phyloP scores from a whole-genome alignment of 352 stramenopile species.

The Pythium pyrilobum region DNA sequence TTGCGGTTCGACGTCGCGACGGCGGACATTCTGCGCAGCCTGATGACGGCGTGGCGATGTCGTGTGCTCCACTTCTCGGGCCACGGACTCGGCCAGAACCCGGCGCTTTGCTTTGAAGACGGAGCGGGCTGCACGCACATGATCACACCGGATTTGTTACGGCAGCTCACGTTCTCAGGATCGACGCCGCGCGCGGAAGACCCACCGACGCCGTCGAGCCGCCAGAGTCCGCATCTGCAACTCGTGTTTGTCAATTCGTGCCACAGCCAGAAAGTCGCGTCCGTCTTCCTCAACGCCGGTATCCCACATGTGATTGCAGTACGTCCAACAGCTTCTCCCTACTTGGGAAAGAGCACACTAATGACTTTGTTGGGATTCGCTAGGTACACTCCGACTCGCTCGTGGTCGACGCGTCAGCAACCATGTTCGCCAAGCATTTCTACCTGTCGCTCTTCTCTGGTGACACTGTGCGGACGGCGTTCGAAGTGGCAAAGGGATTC shows the following conservation, averaged over 20 bases:
- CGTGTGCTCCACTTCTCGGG: conserved; percentile 78
- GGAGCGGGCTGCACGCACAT: conserved; percentile 65
- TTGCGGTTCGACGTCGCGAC: conserved; percentile 76
- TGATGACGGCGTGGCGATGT: conserved; percentile 76
- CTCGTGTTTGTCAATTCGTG: conserved; percentile 85
- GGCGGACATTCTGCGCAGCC: conserved; percentile 60
- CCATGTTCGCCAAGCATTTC: conserved; percentile 84
- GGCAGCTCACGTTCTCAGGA: conserved; percentile 65
- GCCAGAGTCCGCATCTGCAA: conserved; percentile 23
- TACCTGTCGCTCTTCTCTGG: conserved; percentile 77
- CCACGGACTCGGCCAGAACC: conserved; percentile 60
- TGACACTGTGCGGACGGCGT: conserved; percentile 58
- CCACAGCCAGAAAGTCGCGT: conserved; percentile 82
- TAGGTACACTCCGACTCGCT: conserved; percentile 73
- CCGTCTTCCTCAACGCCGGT: conserved; percentile 84
- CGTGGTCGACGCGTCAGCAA: conserved; percentile 66
- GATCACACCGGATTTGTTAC: conserved; percentile 58
- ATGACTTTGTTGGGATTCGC: not conserved
- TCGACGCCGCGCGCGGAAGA: conserved; percentile 6
- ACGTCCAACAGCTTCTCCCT: no score
- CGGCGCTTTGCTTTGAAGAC: conserved; percentile 78
- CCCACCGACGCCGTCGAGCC: conserved; percentile 5
- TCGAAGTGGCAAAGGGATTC: conserved; percentile 70
- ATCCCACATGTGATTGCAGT: conserved; percentile 91
- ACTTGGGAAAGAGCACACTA: no score